A percentile compares a stretch with the other conserved stretches of the same genome.
These are phyloP conservation scores for Torrubiellomyces zombiae DNA, from an alignment of 2,329 filamentous ascomycete genomes.

Conservation along the genomic window DNA sequence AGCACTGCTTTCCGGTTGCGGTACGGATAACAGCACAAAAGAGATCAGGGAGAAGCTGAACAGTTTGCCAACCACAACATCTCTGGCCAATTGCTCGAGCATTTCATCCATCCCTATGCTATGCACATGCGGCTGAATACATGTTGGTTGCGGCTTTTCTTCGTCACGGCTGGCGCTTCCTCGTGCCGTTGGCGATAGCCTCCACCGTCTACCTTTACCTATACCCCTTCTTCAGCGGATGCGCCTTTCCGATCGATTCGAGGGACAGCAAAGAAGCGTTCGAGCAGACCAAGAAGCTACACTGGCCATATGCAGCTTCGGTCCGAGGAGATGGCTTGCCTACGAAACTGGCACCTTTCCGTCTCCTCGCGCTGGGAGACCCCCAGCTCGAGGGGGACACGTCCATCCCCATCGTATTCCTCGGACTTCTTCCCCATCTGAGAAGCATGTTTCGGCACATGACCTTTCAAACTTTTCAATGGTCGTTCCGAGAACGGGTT, in stretches of 20 bases:
- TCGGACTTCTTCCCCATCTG: slow-evolving; percentile 37
- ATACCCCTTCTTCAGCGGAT: slow-evolving; percentile 67
- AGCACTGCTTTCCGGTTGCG: too few species aligned
- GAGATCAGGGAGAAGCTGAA: too few species aligned
- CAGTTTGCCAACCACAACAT: too few species aligned
- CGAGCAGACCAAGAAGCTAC: slow-evolving; percentile 20
- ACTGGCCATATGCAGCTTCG: slow-evolving; percentile 18
- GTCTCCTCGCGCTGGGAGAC: slow-evolving; percentile 76
- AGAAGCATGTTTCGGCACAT: slow-evolving; percentile 28
- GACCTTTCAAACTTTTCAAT: slow-evolving; percentile 27
- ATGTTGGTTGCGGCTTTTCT: slow-evolving; percentile 37
- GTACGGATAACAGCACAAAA: too few species aligned
- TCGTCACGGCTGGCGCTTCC: slow-evolving; percentile 37
- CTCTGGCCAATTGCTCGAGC: not conserved
- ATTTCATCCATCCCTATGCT: not conserved
- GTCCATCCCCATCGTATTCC: slow-evolving; percentile 48
- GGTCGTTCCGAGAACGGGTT: slow-evolving; percentile 32
- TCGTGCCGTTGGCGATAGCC: slow-evolving; percentile 46
- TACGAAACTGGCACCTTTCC: slow-evolving; percentile 49
- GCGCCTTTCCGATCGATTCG: slow-evolving; percentile 53
- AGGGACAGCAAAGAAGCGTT: slow-evolving; percentile 17
- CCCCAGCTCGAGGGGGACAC: slow-evolving; percentile 89
- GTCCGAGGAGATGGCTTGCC: slow-evolving; percentile 8
- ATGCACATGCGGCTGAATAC: slow-evolving; percentile 22
- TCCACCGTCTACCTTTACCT: slow-evolving; percentile 70